Evolutionary conservation across 2,329 filamentous ascomycete genomes (phyloP), one percentile per base, ranked within the genome.

Genomic region (Fusarium sp.): DNA sequence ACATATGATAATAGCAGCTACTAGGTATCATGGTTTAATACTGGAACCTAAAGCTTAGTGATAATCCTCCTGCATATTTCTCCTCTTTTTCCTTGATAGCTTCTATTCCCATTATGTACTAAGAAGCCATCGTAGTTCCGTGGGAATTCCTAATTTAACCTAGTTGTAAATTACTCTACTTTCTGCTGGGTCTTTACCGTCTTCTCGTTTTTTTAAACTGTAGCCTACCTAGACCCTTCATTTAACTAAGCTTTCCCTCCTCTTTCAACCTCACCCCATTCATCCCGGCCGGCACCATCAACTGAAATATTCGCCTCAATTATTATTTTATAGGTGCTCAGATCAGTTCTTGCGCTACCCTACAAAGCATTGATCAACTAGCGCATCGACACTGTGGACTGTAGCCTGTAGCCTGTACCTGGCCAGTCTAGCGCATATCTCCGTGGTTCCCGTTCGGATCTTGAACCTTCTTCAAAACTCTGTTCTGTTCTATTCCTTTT

Each of bases 1-100:
- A 25, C 34, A 44, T 45, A 30, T 30, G 29, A 30, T 30, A 30
- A 30, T 12, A 30, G 40, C n/a, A 11, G 15, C 29, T 30, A 30
- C 29, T 6, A 30, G 29, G 29, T 30, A 30, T 30, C 29, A 30
- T 30, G 11, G 11, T 7, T 38, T 38, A 38, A 38, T 38, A 38
- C 34, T 38, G 34, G 34, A 38, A 38, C 34, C 34, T 38, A 38
- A 38, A 38, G 34, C 34, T 38, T n/a, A 38, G 34, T 38, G 34
- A 38, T 38, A 38, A 38, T 38, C 34, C 34, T 38, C 25, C 29
- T 63, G 48, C 34, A 48, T 58, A 22, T 38, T 29, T 54, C 55
- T 66, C 55, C 48, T 66, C 48, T 66, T 65, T 65, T 55, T 44
- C 43, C 43, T 54, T 66, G 54, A 66, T 66, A 20, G 54, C 47